Conservation (phyloP, 148 eudicot genomes). For the Drosera capensis region DNA sequence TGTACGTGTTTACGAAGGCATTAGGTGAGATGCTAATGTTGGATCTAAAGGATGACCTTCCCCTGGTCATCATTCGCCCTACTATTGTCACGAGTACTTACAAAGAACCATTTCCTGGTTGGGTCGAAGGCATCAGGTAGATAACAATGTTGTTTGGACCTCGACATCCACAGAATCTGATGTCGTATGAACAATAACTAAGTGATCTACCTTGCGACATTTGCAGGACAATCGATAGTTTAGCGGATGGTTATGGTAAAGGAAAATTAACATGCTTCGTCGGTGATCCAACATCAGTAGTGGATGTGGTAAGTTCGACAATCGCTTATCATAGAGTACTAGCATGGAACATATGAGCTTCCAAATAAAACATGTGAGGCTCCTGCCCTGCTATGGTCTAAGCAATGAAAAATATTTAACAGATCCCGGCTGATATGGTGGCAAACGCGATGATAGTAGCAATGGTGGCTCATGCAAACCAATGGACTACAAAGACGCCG, state of each 20-base stretch:
- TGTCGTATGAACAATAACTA: too few species aligned
- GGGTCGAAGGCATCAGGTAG: constrained; percentile 91
- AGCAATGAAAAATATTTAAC: not conserved
- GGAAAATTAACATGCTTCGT: constrained; percentile 9
- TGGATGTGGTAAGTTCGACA: constrained; percentile 9
- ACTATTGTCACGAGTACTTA: constrained; percentile 69
- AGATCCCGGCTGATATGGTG: constrained; percentile 13
- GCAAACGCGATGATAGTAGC: constrained; percentile 34
- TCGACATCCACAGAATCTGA: too few species aligned
- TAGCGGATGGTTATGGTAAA: constrained; percentile 10
- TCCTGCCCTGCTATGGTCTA: too few species aligned
- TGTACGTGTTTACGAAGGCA: constrained; percentile 89
- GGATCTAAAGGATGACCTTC: constrained; percentile 35
- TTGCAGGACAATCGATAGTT: constrained; percentile 40
- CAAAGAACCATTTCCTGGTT: constrained; percentile 84
- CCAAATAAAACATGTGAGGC: too few species aligned
- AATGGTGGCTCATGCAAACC: constrained; percentile 25
- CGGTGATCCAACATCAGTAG: constrained; percentile 4
- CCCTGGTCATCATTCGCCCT: constrained; percentile 74
- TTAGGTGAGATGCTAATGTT: constrained; percentile 76
- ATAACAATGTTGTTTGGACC: too few species aligned
- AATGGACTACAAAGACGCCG: not conserved
- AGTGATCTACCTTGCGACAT: not conserved
- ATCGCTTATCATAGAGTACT: too few species aligned
- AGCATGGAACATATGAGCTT: too few species aligned